phyloP scores from a whole-genome alignment of 164 flowering plant species.

The Tetracentron sinense region DNA sequence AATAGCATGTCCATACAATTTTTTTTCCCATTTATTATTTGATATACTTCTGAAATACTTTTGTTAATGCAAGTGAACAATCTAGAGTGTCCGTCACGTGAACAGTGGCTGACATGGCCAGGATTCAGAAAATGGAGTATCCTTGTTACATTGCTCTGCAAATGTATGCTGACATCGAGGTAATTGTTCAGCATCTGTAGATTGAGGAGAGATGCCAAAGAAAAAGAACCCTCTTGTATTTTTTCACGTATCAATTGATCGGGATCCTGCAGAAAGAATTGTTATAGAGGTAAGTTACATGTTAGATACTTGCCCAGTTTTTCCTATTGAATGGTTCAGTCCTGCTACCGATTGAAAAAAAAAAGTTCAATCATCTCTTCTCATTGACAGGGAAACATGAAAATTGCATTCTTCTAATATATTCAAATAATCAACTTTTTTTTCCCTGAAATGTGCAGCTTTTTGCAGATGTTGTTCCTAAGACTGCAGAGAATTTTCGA shows the following conservation, averaged over 20 bases:
- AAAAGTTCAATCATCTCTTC: too few species aligned
- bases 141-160: background rate
- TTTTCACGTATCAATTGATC: constrained; percentile 65
- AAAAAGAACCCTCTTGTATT: constrained; percentile 70
- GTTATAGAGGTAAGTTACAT: constrained; percentile 53
- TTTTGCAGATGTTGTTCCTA: constrained; percentile 80
- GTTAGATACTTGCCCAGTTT: background rate
- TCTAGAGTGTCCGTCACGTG: too few species aligned
- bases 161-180: constrained; percentile 1
- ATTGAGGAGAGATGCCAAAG: constrained; percentile 41
- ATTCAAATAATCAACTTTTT: background rate
- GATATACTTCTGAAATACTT: too few species aligned
- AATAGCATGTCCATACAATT: too few species aligned
- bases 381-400: too few species aligned
- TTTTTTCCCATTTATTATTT: too few species aligned
- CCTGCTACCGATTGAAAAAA: too few species aligned
- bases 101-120: background rate
- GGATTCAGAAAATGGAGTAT: background rate
- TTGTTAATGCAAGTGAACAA: background rate
- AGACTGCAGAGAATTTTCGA: constrained; percentile 86
- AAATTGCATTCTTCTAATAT: background rate
- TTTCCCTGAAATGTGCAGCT: constrained; percentile 60
- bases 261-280: constrained; percentile 52
- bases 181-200: constrained; percentile 7
- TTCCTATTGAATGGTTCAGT: background rate